These are phyloP conservation scores for Mortierella hygrophila DNA, from an alignment of 192 early-diverging fungal genomes.

Conservation along the genomic window DNA sequence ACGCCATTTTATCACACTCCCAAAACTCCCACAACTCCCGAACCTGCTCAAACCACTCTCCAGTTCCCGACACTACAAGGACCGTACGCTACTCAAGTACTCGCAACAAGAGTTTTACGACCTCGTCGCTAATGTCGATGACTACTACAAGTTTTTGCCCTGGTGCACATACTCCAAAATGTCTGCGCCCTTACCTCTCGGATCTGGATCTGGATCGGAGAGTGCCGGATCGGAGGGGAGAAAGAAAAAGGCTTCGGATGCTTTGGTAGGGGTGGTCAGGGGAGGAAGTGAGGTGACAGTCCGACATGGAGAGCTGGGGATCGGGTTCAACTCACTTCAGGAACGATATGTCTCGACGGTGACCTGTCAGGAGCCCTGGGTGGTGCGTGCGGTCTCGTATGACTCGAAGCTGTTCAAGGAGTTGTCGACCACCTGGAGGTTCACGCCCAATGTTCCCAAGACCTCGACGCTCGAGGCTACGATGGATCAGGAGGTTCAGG, in stretches of 20 bases:
- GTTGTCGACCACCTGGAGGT: slow-evolving; percentile 76
- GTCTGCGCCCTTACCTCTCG: slow-evolving; percentile 47
- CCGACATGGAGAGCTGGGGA: slow-evolving; percentile 80
- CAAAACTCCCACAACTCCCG: slow-evolving; percentile 29
- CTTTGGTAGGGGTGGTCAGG: not conserved
- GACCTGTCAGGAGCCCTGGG: slow-evolving; percentile 69
- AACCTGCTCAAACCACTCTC: slow-evolving; percentile 27
- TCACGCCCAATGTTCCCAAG: slow-evolving; percentile 64
- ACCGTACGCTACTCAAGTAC: slow-evolving; percentile 65
- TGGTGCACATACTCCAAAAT: slow-evolving; percentile 80
- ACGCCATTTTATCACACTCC: slow-evolving; percentile 30
- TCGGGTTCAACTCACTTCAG: slow-evolving; percentile 83
- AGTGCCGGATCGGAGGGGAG: not conserved
- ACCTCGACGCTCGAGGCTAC: slow-evolving; percentile 47
- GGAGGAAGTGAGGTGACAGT: slow-evolving; percentile 15
- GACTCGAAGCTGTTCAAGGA: slow-evolving; percentile 71
- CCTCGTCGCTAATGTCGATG: slow-evolving; percentile 84
- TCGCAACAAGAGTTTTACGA: slow-evolving; percentile 83
- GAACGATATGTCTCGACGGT: slow-evolving; percentile 87
- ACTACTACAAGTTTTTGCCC: slow-evolving; percentile 87
- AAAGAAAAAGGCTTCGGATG: slow-evolving; percentile 3
- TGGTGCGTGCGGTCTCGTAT: slow-evolving; percentile 69
- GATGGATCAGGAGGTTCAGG: slow-evolving; percentile 47
- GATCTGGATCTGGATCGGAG: not conserved
- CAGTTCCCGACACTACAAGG: slow-evolving; percentile 36